Evolutionary conservation across 2,329 filamentous ascomycete genomes (phyloP), one percentile per base, ranked within the genome.

Genomic region (Colletotrichum sp.): DNA sequence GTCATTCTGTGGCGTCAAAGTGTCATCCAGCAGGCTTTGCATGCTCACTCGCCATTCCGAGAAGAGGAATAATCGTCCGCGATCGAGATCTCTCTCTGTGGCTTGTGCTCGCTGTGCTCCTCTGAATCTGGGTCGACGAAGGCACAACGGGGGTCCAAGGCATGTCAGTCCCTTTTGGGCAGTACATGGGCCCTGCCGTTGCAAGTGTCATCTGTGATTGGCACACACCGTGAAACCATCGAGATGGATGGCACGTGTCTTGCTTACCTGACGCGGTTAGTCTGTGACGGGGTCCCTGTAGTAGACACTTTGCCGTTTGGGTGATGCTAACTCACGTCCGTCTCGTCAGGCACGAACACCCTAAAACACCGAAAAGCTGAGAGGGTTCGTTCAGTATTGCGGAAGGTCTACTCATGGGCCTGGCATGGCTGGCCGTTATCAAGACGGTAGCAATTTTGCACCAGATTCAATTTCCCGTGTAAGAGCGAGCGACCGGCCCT

Each of bases 51-150:
- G 28, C 59, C 65, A 76, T 30, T 32, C 74, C 65, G 71, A 76
- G 49, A 73, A 74, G 26, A 63, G 74, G 16, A 76, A 65, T 16
- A 65, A 74, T 76, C 65, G 65, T 13, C 64, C 57, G 12, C 44
- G 70, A 76, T 76, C 74, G 74, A 76, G 74, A 76, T 76, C 74
- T 64, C 59, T 64, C 15, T 32, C 52, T 68, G 69, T 75, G 73
- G 69, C 73, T 75, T 62, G 69, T 72, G 69, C 59, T 63, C 28
- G 28, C 26, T 59, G 24, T 34, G 24, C 28, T 7, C 15, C 28
- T 49, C 36, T 12, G 62, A 6, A 12, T 21, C 28, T 30, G 28
- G 59, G 28, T 26, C 24, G 28, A 34, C 10, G 8, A 64, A 24
- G 60, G 24, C 24, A 39, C 60, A 21, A 28, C 39, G 13, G 10